These are phyloP conservation scores for Yamadazyma oceani DNA, from an alignment of 1,139 yeast genomes.

Conservation along the genomic window DNA sequence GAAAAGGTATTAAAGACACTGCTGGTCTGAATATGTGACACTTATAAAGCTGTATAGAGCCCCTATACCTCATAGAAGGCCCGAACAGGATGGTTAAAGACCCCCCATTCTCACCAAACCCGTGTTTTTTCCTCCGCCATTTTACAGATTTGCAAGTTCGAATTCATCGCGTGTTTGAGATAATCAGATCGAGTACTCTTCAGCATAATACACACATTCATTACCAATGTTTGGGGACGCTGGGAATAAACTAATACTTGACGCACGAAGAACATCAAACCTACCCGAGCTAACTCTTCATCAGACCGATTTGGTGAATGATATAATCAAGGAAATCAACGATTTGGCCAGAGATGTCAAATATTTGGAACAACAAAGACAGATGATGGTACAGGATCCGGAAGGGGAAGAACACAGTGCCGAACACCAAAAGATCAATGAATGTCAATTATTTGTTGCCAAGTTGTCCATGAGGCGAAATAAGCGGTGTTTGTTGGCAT, in stretches of 20 bases:
- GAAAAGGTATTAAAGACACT: too few species aligned
- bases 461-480: constrained; percentile 81
- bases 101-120: too few species aligned
- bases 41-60: too few species aligned
- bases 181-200: too few species aligned
- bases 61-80: too few species aligned
- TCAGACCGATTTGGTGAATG: constrained; percentile 73
- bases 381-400: constrained; percentile 20
- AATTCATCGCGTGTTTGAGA: too few species aligned
- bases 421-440: constrained; percentile 47
- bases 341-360: constrained; percentile 57
- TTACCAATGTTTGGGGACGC: constrained; percentile 79
- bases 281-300: constrained; percentile 71
- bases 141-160: too few species aligned
- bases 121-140: too few species aligned
- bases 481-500: constrained; percentile 84
- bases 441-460: constrained; percentile 80
- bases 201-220: not conserved
- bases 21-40: too few species aligned
- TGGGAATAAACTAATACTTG: constrained; percentile 77
- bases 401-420: constrained; percentile 18
- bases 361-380: constrained; percentile 17
- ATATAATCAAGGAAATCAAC: constrained; percentile 56
- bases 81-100: too few species aligned
- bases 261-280: constrained; percentile 75